Base-by-base conservation (phyloP, 306 rosid genomes). In the Fragaria iinumae region DNA sequence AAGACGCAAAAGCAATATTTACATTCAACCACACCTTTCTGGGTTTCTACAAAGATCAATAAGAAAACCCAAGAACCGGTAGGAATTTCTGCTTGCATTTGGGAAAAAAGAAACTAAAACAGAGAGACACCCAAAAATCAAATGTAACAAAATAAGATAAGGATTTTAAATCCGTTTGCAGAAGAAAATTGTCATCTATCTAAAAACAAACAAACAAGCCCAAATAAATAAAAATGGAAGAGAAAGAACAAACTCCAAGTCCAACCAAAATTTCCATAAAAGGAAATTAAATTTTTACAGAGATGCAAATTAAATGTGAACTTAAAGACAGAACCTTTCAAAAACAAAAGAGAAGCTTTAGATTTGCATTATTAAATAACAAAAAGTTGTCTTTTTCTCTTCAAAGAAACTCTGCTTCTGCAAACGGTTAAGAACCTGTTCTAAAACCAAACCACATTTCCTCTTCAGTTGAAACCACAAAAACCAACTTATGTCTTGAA, bases 361-460 rank as follows among this genome's bases (percentile, higher is more conserved):
- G 39, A 75, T 32, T 32, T 64, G 47, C 62, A 34, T 29, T 63
- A 65, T 16, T 13, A 29, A 18, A 23, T 21, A 44, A 20, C 39
- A 68, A 71, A 48, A 29, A 27, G 69, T 38, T 65, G 12, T 36
- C 36, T 80, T 74, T 67, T 75, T 34, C 79, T 73, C 39, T 41
- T 6, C 11, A 32, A 32, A 76, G 43, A 57, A 32, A 47, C 57
- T 48, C 50, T 39, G 44, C 63, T 67, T 67, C 45, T 16, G 20
- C 23, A 11, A 69, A 72, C 70, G 20, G 71, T 47, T 53, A n/a
- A 17, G 49, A 32, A 44, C 5, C 59, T 2, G 32, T 74, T 27
- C 34, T 11, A 6, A 63, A 67, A 76, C 48, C 34, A 67, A 71
- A 41, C 43, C 44, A 67, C 50, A 55, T 39, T 67, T 80, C 36